phyloP scores from a whole-genome alignment of 2,329 filamentous ascomycete species.

The Monosporascus ibericus region DNA sequence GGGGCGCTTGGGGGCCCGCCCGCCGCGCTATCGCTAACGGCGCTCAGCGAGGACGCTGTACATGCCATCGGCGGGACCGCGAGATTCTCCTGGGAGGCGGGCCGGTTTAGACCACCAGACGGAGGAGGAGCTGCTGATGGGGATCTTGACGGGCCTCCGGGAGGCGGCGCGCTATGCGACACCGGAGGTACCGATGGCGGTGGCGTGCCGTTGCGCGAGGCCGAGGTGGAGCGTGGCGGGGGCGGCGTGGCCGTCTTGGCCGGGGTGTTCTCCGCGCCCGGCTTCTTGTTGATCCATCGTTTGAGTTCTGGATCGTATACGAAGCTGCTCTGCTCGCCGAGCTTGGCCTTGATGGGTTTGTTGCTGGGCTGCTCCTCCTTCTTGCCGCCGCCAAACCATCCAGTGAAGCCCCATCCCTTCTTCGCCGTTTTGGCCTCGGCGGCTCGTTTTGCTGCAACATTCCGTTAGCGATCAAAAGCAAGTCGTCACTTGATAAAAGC shows the following conservation, averaged over 20 bases:
- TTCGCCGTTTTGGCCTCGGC: slow-evolving; percentile 47
- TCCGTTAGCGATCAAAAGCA: slow-evolving; percentile 9
- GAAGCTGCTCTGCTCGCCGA: slow-evolving; percentile 89
- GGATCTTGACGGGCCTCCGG: slow-evolving; percentile 12
- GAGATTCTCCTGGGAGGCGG: slow-evolving; percentile 31
- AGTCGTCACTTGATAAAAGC: slow-evolving; percentile 3
- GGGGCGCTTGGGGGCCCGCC: slow-evolving; percentile 41
- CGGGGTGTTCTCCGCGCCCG: slow-evolving; percentile 55
- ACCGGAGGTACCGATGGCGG: slow-evolving; percentile 36
- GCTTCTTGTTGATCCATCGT: slow-evolving; percentile 98
- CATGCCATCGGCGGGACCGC: slow-evolving; percentile 38
- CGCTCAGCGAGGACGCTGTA: slow-evolving; percentile 41
- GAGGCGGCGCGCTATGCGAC: slow-evolving; percentile 9
- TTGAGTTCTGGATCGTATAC: slow-evolving; percentile 94
- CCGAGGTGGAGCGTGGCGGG: slow-evolving; percentile 61
- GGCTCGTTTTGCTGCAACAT: slow-evolving; percentile 51
- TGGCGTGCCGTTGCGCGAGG: slow-evolving; percentile 46
- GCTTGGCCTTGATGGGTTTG: slow-evolving; percentile 81
- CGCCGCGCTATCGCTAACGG: slow-evolving; percentile 16
- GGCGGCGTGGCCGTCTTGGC: slow-evolving; percentile 67
- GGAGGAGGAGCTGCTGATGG: slow-evolving; percentile 16
- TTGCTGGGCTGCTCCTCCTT: slow-evolving; percentile 52
- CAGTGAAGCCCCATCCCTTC: slow-evolving; percentile 73
- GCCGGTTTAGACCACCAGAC: slow-evolving; percentile 27
- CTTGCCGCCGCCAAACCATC: slow-evolving; percentile 75